Evolutionary conservation across 192 early-diverging fungal species (phyloP).

Genomic region (Backusella luteola): DNA sequence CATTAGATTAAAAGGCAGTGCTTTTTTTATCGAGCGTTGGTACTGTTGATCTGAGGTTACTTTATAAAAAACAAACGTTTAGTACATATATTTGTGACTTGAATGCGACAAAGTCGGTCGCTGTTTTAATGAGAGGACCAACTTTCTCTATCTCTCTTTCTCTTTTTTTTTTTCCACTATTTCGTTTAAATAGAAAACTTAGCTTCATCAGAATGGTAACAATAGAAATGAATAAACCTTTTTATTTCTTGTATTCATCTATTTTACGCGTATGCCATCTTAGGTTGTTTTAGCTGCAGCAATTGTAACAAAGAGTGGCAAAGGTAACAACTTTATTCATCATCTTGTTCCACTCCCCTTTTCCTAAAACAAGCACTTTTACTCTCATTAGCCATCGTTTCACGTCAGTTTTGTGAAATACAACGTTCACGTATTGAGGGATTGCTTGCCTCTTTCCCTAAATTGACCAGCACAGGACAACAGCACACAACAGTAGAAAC

Average conservation of each 20-base stretch:
- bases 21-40: no score
- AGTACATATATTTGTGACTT: not conserved
- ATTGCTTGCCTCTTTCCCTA: slow-evolving; percentile 94
- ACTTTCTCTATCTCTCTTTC: not conserved
- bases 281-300: slow-evolving; percentile 92
- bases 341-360: not conserved
- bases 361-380: not conserved
- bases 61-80: not conserved
- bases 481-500: slow-evolving; percentile 99
- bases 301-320: slow-evolving; percentile 90
- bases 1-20: no score
- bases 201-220: not conserved
- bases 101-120: not conserved
- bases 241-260: not conserved
- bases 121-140: not conserved
- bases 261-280: not conserved
- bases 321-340: slow-evolving; percentile 58
- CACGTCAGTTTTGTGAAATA: slow-evolving; percentile 98
- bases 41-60: not conserved
- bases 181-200: not conserved
- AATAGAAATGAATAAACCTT: not conserved
- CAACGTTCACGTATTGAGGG: slow-evolving; percentile 96
- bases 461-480: slow-evolving; percentile 84
- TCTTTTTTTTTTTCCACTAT: not conserved
- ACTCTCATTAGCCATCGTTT: slow-evolving; percentile 65